Conservation (phyloP, 2,329 filamentous ascomycete genomes). For the Podosphaera xanthii region DNA sequence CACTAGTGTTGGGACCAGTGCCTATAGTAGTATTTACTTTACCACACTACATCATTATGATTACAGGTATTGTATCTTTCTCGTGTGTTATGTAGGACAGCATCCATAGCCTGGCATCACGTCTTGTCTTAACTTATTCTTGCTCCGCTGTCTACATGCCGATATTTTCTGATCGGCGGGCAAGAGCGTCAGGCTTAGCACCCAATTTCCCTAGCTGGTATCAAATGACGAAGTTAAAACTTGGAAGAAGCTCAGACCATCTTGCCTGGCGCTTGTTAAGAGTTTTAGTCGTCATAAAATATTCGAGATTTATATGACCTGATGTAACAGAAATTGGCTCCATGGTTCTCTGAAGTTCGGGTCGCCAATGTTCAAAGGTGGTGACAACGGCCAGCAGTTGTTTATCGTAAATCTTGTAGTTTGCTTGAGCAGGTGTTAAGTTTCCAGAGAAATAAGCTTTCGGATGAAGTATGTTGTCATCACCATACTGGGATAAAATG, state of each 20-base stretch:
- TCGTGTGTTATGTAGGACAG: no score
- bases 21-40: no score
- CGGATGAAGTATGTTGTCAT: not conserved
- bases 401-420: not conserved
- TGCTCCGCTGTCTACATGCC: no score
- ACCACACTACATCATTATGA: no score
- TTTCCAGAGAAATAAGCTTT: not conserved
- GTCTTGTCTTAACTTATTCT: no score
- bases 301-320: constrained; percentile 1
- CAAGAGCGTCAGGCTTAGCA: no score
- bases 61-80: no score
- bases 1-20: no score
- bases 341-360: not conserved
- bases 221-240: not conserved
- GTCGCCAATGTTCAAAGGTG: not conserved
- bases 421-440: not conserved
- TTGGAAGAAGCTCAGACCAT: not conserved
- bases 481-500: not conserved
- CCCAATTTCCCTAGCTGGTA: not conserved
- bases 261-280: not conserved
- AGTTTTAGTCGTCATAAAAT: constrained; percentile 6
- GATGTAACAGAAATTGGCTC: no score
- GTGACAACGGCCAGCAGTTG: not conserved
- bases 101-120: no score
- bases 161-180: no score